A percentile compares a stretch with the other conserved stretches of the same genome.
These are phyloP conservation scores for Zygotorulaspora danielsina DNA, from an alignment of 805 yeast genomes.

Conservation along the genomic window DNA sequence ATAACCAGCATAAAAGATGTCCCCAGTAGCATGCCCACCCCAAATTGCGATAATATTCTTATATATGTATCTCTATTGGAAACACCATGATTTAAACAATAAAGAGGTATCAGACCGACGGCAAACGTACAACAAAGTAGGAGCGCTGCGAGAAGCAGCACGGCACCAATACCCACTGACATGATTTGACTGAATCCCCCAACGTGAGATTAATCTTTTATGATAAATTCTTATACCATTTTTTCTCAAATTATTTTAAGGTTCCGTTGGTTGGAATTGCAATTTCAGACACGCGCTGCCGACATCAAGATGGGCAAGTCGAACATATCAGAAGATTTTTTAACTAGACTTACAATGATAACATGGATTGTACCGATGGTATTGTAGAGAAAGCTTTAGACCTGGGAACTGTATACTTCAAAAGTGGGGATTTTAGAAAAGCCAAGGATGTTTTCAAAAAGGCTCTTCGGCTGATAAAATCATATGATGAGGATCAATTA, in stretches of 20 bases:
- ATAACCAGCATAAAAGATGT: conserved; percentile 51
- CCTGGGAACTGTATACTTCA: conserved; percentile 28
- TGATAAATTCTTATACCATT: no score
- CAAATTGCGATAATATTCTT: conserved; percentile 42
- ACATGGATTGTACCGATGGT: conserved; percentile 14
- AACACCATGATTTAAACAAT: conserved; percentile 17
- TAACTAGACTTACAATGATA: not conserved
- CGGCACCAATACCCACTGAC: conserved; percentile 13
- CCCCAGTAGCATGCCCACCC: conserved; percentile 54
- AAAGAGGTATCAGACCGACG: conserved; percentile 30
- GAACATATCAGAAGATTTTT: no score
- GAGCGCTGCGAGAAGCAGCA: conserved; percentile 19
- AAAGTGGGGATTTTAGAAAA: conserved; percentile 21
- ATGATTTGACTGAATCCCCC: not conserved
- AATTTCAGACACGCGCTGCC: no score
- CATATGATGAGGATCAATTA: conserved; percentile 22
- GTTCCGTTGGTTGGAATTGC: no score
- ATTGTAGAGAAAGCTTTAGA: conserved; percentile 29
- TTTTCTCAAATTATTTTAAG: no score
- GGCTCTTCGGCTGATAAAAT: conserved; percentile 25
- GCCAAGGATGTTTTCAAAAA: conserved; percentile 30
- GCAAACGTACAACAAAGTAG: conserved; percentile 27
- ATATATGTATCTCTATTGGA: conserved; percentile 24
- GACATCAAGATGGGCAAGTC: no score
- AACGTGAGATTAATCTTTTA: no score